Percentiles rank a stretch among this genome's conserved stretches.
Evolutionary conservation across 139 green algal species (phyloP).

Genomic region (Asterochloris sp.): DNA sequence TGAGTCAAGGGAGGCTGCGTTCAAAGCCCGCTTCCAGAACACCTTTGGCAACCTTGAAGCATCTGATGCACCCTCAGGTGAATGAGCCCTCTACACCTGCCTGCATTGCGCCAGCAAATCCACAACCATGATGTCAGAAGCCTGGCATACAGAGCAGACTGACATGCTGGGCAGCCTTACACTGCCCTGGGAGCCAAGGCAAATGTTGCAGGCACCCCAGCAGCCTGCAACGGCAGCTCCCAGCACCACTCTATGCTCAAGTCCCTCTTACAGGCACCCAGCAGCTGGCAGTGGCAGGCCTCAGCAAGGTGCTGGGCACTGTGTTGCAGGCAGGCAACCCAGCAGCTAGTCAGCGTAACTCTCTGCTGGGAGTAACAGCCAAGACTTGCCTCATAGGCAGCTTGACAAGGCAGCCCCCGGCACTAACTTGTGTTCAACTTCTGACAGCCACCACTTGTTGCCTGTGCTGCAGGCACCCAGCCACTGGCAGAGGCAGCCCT

Average conservation of each 20-base stretch:
- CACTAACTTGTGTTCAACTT: background rate
- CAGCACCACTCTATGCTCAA: background rate
- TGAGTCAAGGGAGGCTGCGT: slow-evolving; percentile 27
- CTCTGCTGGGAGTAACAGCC: too few species aligned
- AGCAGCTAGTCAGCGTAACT: too few species aligned
- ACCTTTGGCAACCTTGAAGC: slow-evolving; percentile 20
- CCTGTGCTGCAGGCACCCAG: slow-evolving; percentile 15
- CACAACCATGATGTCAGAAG: too few species aligned
- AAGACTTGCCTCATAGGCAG: too few species aligned
- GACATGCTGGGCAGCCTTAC: too few species aligned
- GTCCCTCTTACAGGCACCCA: background rate
- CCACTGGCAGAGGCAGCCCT: slow-evolving; percentile 66
- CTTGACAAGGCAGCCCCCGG: background rate
- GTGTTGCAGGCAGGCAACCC: too few species aligned
- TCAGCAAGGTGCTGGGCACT: background rate
- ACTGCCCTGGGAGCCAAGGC: too few species aligned
- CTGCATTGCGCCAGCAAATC: too few species aligned
- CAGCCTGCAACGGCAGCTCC: too few species aligned
- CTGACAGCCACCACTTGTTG: background rate
- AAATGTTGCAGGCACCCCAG: too few species aligned
- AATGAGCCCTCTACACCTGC: background rate
- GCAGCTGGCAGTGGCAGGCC: background rate
- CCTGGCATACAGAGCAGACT: too few species aligned
- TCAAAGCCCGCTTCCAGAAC: slow-evolving; percentile 43
- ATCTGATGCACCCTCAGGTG: slow-evolving; percentile 3